Conservation (phyloP, 805 yeast species). For the Wickerhamiella siamensis region DNA sequence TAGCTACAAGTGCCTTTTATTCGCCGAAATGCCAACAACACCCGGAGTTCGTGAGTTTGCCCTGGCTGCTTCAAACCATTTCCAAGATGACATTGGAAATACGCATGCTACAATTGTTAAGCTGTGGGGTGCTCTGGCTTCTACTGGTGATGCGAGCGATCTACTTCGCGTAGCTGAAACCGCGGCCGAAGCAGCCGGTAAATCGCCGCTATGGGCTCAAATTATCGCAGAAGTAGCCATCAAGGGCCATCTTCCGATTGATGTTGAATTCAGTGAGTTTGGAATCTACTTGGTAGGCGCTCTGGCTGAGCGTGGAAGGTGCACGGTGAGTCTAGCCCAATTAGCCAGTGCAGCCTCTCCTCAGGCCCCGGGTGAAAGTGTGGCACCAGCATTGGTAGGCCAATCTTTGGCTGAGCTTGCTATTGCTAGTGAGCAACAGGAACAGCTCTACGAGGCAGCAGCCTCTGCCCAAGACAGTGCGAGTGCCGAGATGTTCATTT, state of each 20-base stretch:
- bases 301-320: neutral
- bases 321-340: neutral
- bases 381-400: neutral
- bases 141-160: neutral
- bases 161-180: neutral
- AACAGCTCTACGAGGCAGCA: neutral
- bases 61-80: neutral
- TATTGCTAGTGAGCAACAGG: neutral
- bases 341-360: neutral
- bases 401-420: neutral
- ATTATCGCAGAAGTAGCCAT: neutral
- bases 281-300: neutral
- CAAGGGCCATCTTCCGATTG: neutral
- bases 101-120: neutral
- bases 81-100: neutral
- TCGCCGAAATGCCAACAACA: neutral
- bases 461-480: neutral
- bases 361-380: too few relatives aligned
- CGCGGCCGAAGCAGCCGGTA: neutral
- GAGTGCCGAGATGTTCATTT: neutral
- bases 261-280: neutral
- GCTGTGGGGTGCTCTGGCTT: slow-evolving; percentile 1
- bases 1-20: neutral
- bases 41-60: slow-evolving; percentile 1
- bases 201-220: neutral